Percentiles rank a stretch among this genome's conserved stretches.
phyloP scores from a whole-genome alignment of 345 rosid genomes.

The Gossypioides kirkii region DNA sequence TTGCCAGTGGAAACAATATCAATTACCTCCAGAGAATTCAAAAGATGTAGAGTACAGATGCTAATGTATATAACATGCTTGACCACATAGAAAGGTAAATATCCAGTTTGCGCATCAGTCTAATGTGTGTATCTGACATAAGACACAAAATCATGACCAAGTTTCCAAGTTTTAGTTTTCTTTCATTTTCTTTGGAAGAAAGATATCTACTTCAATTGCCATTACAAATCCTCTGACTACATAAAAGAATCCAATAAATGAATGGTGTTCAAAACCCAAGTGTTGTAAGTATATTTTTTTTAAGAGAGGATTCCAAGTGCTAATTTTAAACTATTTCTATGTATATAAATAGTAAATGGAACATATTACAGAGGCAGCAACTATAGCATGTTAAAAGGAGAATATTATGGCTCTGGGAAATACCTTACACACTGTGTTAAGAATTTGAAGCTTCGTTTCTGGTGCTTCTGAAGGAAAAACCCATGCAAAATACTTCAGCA shows the following conservation, averaged over 20 bases:
- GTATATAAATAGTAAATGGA: constrained; percentile 1
- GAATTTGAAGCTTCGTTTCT: constrained; percentile 92
- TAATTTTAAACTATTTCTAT: not conserved
- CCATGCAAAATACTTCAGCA: constrained; percentile 85
- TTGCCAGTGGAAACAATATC: not conserved
- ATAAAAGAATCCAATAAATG: not conserved
- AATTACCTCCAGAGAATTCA: not conserved
- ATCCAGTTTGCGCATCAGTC: not conserved
- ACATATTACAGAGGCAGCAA: not conserved
- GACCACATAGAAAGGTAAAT: not conserved
- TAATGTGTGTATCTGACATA: not conserved
- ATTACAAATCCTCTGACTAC: not conserved
- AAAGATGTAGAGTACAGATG: not conserved
- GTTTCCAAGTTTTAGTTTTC: not conserved
- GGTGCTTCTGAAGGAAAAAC: constrained; percentile 74
- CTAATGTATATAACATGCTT: not conserved
- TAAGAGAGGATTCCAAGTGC: not conserved
- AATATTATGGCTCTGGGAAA: not conserved
- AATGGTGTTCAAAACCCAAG: not conserved
- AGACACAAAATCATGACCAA: not conserved
- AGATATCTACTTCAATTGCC: not conserved
- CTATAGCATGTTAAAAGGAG: constrained; percentile 1
- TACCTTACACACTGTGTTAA: constrained; percentile 75
- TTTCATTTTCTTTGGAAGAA: constrained; percentile 2
- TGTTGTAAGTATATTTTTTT: not conserved